phyloP scores from a whole-genome alignment of 2,329 filamentous ascomycete genomes.

The Diaporthe vaccinii region DNA sequence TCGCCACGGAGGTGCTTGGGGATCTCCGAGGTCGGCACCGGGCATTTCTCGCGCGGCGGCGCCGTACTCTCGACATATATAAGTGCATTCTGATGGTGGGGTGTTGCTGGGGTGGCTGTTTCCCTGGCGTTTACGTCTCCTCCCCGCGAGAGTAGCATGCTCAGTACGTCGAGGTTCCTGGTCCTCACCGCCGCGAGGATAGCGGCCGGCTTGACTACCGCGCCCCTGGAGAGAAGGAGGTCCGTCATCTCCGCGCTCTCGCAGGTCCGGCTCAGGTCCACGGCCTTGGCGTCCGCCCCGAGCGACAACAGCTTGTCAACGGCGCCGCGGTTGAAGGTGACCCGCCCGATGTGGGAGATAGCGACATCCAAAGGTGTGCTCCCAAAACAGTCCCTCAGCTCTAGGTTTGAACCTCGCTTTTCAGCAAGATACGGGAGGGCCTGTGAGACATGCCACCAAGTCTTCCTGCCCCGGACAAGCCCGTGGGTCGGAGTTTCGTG shows the following conservation, averaged over 20 bases:
- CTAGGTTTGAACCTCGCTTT: not conserved
- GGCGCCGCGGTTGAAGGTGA: conserved; percentile 11
- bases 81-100: not conserved
- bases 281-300: conserved; percentile 14
- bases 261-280: not conserved
- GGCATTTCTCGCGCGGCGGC: not conserved
- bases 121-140: conserved; percentile 17
- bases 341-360: not conserved
- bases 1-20: not conserved
- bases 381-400: not conserved
- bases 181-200: conserved; percentile 6
- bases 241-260: not conserved
- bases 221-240: conserved; percentile 7
- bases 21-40: not conserved
- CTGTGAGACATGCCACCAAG: conserved; percentile 1
- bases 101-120: not conserved
- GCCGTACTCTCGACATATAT: not conserved
- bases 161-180: not conserved
- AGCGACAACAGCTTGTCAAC: conserved; percentile 1
- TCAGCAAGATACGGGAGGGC: conserved; percentile 7
- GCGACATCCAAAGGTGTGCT: conserved; percentile 1
- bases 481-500: conserved; percentile 18
- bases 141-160: not conserved
- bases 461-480: not conserved
- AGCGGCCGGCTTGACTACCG: not conserved